Conservation (phyloP, 768 basidiomycete species). For the Kwoniella botswanensis region DNA sequence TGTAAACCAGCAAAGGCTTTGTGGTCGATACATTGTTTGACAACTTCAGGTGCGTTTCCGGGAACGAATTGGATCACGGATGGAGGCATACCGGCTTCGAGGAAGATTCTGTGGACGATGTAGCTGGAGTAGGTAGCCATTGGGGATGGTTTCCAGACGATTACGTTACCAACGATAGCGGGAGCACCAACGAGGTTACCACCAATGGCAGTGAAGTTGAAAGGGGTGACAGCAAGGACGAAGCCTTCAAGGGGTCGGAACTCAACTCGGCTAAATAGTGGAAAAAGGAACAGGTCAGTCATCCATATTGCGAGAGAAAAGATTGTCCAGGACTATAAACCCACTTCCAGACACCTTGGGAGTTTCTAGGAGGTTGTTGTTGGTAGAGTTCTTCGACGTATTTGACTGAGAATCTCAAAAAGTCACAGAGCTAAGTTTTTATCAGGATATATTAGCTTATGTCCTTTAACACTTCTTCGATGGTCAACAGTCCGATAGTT, state of each 20-base stretch:
- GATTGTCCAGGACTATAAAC: slow-evolving; percentile 53
- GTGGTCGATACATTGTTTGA: slow-evolving; percentile 79
- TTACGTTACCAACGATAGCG: slow-evolving; percentile 91
- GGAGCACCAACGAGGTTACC: slow-evolving; percentile 85
- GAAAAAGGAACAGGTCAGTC: neutral
- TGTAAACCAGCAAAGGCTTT: slow-evolving; percentile 83
- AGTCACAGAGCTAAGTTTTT: slow-evolving; percentile 72
- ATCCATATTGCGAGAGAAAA: too few species aligned
- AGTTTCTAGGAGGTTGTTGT: slow-evolving; percentile 86
- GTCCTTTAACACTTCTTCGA: neutral
- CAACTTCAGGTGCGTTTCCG: slow-evolving; percentile 79
- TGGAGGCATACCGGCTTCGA: slow-evolving; percentile 91
- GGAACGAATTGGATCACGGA: slow-evolving; percentile 98
- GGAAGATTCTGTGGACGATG: slow-evolving; percentile 83
- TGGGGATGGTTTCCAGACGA: slow-evolving; percentile 97
- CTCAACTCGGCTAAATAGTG: slow-evolving; percentile 75
- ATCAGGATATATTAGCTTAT: slow-evolving; percentile 5
- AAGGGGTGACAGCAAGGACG: slow-evolving; percentile 94
- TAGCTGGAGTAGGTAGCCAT: slow-evolving; percentile 95
- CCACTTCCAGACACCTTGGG: slow-evolving; percentile 91
- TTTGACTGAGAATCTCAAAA: slow-evolving; percentile 95
- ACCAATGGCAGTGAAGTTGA: slow-evolving; percentile 94
- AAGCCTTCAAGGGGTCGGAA: slow-evolving; percentile 98
- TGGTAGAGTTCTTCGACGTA: slow-evolving; percentile 93
- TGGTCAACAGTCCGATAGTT: too few species aligned